These are phyloP conservation scores for Penicillium sp. DNA, from an alignment of 2,329 filamentous ascomycete genomes.

Conservation along the genomic window DNA sequence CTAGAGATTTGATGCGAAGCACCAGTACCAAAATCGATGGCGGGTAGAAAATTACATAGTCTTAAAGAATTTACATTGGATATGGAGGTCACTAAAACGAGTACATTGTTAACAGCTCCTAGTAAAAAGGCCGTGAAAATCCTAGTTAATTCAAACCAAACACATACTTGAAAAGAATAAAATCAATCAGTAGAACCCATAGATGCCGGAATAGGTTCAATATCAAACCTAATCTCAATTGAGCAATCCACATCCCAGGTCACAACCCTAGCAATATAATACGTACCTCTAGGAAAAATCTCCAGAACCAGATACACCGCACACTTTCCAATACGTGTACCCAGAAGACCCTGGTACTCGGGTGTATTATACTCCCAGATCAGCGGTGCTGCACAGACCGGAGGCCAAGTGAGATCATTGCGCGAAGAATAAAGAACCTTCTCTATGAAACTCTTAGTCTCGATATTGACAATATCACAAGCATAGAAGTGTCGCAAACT, in stretches of 20 bases:
- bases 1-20: too few relatives aligned
- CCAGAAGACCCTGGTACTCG: constrained; percentile 4
- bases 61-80: too few relatives aligned
- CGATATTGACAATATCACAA: neutral
- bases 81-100: neutral
- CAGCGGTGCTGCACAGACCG: neutral
- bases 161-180: neutral
- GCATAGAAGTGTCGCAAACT: neutral
- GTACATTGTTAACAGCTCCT: neutral
- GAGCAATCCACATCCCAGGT: neutral
- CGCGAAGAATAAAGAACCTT: neutral
- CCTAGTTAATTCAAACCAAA: neutral
- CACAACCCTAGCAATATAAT: constrained; percentile 3
- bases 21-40: too few relatives aligned
- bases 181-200: neutral
- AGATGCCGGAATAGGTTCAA: neutral
- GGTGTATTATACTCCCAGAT: constrained; percentile 1
- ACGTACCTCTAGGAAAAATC: neutral
- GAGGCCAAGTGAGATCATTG: neutral
- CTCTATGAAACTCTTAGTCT: neutral
- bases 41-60: too few relatives aligned
- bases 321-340: constrained; percentile 1
- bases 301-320: constrained; percentile 1
- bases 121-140: neutral
- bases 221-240: constrained; percentile 5